Evolutionary conservation across 805 yeast genomes (phyloP).

Genomic region (Schizosaccharomyces octosporus): DNA sequence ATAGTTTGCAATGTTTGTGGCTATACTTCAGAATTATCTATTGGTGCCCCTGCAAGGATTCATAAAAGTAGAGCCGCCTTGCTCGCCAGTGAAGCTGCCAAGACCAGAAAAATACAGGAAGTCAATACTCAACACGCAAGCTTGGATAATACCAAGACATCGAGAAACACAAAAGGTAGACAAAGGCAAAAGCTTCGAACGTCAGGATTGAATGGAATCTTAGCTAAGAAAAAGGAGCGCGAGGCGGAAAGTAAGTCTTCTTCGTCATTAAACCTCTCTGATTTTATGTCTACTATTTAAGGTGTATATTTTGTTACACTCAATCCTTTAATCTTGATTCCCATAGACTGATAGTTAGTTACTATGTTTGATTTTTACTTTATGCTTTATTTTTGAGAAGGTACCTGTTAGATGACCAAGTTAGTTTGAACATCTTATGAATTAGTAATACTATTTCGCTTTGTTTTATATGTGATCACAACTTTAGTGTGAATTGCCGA

Average conservation of each 20-base stretch:
- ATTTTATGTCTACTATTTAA: background rate
- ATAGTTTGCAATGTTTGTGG: background rate
- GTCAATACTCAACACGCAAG: background rate
- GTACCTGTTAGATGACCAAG: no score
- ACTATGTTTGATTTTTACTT: no score
- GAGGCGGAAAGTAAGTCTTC: background rate
- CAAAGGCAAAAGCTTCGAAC: background rate
- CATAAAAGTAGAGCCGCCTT: background rate
- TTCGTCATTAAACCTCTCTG: background rate
- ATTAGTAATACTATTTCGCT: no score
- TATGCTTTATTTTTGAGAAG: no score
- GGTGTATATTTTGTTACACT: background rate
- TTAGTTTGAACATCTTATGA: no score
- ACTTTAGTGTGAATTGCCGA: no score
- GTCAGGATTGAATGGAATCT: background rate
- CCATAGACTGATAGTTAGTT: no score
- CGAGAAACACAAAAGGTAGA: background rate
- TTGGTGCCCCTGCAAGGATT: background rate
- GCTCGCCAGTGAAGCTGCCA: background rate
- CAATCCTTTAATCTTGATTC: no score
- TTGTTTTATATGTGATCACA: no score
- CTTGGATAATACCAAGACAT: background rate
- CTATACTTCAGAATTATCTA: background rate
- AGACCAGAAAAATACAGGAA: background rate
- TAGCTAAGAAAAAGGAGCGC: background rate